Evolutionary conservation across 2,329 filamentous ascomycete species (phyloP).

Genomic region (Beauveria varroae): DNA sequence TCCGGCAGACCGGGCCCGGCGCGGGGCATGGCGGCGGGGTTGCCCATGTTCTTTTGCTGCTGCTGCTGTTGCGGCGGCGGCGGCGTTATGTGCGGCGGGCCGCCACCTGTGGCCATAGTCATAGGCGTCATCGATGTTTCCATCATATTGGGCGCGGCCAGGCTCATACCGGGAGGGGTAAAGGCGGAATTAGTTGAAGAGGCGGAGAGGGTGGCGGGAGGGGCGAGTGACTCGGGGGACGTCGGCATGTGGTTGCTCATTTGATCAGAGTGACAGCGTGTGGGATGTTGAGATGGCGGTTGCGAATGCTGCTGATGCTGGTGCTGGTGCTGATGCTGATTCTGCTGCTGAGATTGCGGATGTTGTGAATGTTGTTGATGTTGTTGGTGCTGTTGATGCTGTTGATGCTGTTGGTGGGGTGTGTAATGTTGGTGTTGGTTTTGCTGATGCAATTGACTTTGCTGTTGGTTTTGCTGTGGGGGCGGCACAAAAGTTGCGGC

Average conservation of each 20-base stretch:
- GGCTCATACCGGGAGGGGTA: conserved; percentile 29
- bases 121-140: background rate
- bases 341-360: conserved; percentile 7
- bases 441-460: background rate
- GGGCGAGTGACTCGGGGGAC: conserved; percentile 35
- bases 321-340: conserved; percentile 3
- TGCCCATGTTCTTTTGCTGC: conserved; percentile 18
- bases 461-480: background rate
- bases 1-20: conserved; percentile 27
- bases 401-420: conserved; percentile 7
- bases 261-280: conserved; percentile 18
- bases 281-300: conserved; percentile 19
- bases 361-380: conserved; percentile 16
- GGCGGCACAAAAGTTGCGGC: conserved; percentile 3
- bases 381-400: conserved; percentile 12
- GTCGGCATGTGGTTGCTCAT: conserved; percentile 31
- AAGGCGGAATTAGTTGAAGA: conserved; percentile 22
- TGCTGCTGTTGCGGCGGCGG: conserved; percentile 2
- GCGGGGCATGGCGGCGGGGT: conserved; percentile 34
- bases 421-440: conserved; percentile 5
- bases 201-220: conserved; percentile 21
- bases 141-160: conserved; percentile 26
- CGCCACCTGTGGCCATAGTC: background rate
- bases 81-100: conserved; percentile 22
- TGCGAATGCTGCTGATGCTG: conserved; percentile 12